phyloP scores from a whole-genome alignment of 192 early-diverging fungal species.

The Rhizophlyctis rosea region DNA sequence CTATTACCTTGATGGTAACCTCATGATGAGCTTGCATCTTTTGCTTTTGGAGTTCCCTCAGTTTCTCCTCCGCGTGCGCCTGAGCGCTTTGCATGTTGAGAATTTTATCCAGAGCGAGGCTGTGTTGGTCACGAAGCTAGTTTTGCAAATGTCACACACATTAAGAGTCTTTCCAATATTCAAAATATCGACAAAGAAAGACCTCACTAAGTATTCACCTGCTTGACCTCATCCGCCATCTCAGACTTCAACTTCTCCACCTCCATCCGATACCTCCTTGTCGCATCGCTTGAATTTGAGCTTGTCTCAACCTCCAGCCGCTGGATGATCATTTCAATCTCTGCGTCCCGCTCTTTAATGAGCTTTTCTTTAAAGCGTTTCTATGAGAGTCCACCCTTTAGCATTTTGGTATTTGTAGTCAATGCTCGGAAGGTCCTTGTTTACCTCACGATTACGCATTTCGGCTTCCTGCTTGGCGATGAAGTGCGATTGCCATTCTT shows the following conservation, averaged over 20 bases:
- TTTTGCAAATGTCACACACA: not conserved
- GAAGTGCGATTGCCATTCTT: slow-evolving; percentile 52
- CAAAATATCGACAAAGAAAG: too few species aligned
- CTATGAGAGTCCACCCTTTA: too few species aligned
- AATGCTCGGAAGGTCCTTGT: too few species aligned
- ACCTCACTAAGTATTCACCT: too few species aligned
- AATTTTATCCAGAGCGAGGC: slow-evolving; percentile 48
- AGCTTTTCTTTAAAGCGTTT: slow-evolving; percentile 54
- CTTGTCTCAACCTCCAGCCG: slow-evolving; percentile 52
- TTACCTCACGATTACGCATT: slow-evolving; percentile 45
- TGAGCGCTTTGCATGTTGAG: slow-evolving; percentile 34
- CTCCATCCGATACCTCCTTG: slow-evolving; percentile 48
- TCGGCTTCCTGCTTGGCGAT: slow-evolving; percentile 48
- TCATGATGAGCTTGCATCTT: slow-evolving; percentile 44
- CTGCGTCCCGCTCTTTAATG: slow-evolving; percentile 52
- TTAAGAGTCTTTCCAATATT: too few species aligned
- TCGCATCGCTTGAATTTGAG: slow-evolving; percentile 44
- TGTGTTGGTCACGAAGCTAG: slow-evolving; percentile 50
- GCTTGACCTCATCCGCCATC: slow-evolving; percentile 49
- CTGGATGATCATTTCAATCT: slow-evolving; percentile 56
- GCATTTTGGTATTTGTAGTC: too few species aligned
- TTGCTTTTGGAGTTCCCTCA: slow-evolving; percentile 43
- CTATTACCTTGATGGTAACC: slow-evolving; percentile 32
- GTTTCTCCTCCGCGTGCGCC: slow-evolving; percentile 21
- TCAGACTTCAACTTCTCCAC: slow-evolving; percentile 48